Evolutionary conservation across 1,284 basidiomycete genomes (phyloP).

Genomic region (Leccinum fuscescens): DNA sequence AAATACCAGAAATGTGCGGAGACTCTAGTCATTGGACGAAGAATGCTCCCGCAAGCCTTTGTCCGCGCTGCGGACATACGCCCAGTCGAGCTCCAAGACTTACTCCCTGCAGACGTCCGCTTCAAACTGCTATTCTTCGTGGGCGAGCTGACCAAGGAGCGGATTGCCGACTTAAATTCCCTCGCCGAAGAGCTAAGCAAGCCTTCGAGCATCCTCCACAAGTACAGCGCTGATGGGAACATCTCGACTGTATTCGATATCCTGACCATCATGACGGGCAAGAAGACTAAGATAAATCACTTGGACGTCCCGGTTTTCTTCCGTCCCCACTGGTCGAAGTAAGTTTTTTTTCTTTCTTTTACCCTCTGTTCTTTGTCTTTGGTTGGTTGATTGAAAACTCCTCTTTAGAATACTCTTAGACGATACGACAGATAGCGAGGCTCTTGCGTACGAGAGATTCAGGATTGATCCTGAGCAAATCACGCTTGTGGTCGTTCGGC

Average conservation of each 20-base stretch:
- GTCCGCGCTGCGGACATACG: neutral
- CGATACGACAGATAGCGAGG: neutral
- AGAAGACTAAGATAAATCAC: neutral
- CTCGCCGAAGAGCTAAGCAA: neutral
- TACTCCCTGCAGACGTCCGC: neutral
- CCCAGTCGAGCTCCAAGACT: neutral
- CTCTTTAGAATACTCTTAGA: neutral
- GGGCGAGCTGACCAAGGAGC: neutral
- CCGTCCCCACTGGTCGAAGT: slow-evolving; percentile 1
- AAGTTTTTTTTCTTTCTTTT: neutral
- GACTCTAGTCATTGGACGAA: neutral
- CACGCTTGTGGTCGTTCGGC: neutral
- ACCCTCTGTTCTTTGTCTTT: neutral
- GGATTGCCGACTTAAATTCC: neutral
- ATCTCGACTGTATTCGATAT: neutral
- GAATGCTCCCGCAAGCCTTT: neutral
- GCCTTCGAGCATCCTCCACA: neutral
- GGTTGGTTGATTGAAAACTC: neutral
- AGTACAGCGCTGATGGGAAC: neutral
- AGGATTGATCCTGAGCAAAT: neutral
- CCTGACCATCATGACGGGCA: neutral
- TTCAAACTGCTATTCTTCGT: slow-evolving; percentile 1
- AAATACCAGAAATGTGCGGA: neutral
- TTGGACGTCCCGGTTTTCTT: neutral
- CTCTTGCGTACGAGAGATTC: neutral